Base-by-base conservation (phyloP, 1,139 yeast genomes). In the Kodamaea anthophila region DNA sequence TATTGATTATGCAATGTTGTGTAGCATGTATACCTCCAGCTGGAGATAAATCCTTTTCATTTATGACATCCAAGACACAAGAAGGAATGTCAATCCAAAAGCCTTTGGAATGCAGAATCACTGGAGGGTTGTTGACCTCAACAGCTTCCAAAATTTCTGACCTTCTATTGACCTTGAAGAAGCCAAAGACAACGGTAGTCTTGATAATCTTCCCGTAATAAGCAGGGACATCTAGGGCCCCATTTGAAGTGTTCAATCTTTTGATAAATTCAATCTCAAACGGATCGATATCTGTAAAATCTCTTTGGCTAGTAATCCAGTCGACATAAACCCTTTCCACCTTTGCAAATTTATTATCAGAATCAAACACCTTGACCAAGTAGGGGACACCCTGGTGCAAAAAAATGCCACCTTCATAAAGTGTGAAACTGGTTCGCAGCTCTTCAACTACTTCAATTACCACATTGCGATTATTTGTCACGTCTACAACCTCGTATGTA, bases 11-110 rank as follows among this genome's bases (percentile, higher is more conserved):
- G 0, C 86, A 86, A 59, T 91, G 99, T 42, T 87, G 93, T 1
- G 96, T 94, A 5, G 94, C 96, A 58, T 93, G 99, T n/a, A 91
- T 85, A 0, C 93, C 94, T 3, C 86, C 98, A 0, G 97, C 91
- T 2, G 79, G 58, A 24, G 75, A 81, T 24, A 91, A 57, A 3
- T 61, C 46, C 41, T 86, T 84, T 2, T 51, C 54, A 4, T 63
- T 58, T 15, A 88, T 62, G 2, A 77, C 39, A 2, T 74, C 74
- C n/a, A 88, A 49, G 0, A 86, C 81, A 9, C 47, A 45, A 3
- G 54, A 47, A 0, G 96, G 94, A 1, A 91, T 68, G 51, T 91
- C 95, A 11, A 91, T 69, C 98, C 97, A 93, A 28, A 88, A 66
- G 0, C 98, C 98, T 41, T 82, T 80, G 0, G 94, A 75, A 23